Conservation (phyloP, 805 yeast genomes). For the Hanseniaspora hatyaiensis region DNA sequence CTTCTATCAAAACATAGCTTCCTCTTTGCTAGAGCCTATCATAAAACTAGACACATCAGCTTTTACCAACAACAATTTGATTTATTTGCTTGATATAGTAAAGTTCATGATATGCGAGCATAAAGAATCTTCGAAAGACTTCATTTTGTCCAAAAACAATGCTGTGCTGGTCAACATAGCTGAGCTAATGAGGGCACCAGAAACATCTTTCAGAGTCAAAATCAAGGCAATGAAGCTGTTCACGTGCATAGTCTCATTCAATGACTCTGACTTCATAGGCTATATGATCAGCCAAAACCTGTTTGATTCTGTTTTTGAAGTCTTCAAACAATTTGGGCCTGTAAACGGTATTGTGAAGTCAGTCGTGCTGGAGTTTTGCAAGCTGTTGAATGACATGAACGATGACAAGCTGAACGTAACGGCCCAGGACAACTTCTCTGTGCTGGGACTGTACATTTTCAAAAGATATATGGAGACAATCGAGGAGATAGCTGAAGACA, state of each 20-base stretch:
- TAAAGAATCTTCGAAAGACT: neutral
- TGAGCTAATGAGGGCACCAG: neutral
- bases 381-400: constrained; percentile 9
- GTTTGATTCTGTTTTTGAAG: constrained; percentile 2
- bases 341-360: constrained; percentile 5
- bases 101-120: constrained; percentile 11
- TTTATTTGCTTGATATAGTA: constrained; percentile 8
- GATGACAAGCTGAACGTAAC: neutral
- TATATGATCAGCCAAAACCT: constrained; percentile 1
- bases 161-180: constrained; percentile 1
- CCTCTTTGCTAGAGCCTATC: neutral
- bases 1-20: constrained; percentile 4
- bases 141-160: neutral
- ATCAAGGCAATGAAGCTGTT: constrained; percentile 11
- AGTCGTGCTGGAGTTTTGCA: constrained; percentile 6
- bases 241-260: neutral
- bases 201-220: constrained; percentile 6
- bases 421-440: constrained; percentile 4
- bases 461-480: neutral
- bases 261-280: constrained; percentile 10
- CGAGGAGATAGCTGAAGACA: neutral
- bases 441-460: constrained; percentile 1
- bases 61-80: constrained; percentile 3
- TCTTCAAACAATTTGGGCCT: constrained; percentile 2
- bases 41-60: neutral